Percentiles rank a stretch among this genome's conserved stretches.
phyloP scores from a whole-genome alignment of 306 rosid genomes.

The Begonia loranthoides region DNA sequence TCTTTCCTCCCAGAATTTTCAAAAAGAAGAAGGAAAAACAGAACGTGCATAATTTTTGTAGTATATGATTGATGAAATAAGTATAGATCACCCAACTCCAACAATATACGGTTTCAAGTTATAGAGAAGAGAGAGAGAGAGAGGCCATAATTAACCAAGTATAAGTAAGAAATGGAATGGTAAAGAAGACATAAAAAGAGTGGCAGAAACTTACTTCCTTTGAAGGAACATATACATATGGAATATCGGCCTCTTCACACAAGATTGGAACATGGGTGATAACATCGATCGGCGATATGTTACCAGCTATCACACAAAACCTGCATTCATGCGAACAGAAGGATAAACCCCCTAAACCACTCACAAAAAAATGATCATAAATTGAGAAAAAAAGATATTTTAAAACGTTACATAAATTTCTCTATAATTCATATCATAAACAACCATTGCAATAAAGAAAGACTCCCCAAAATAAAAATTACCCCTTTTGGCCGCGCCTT shows the following conservation, averaged over 20 bases:
- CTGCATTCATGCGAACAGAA: constrained; percentile 25
- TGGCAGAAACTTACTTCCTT: constrained; percentile 65
- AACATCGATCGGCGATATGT: constrained; percentile 90
- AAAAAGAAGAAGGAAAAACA: too few relatives aligned
- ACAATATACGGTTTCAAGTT: too few relatives aligned
- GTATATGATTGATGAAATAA: too few relatives aligned
- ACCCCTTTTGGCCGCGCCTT: constrained; percentile 89
- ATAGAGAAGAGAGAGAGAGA: too few relatives aligned
- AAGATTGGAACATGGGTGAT: constrained; percentile 82
- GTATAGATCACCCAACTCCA: too few relatives aligned
- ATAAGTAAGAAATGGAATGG: neutral
- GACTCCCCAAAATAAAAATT: neutral
- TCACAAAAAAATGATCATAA: neutral
- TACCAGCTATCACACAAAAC: constrained; percentile 82
- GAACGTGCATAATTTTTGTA: too few relatives aligned
- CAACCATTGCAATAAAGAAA: too few relatives aligned
- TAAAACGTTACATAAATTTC: too few relatives aligned
- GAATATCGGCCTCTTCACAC: constrained; percentile 79
- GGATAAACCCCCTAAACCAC: neutral
- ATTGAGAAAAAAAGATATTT: too few relatives aligned
- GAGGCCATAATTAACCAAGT: too few relatives aligned
- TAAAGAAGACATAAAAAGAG: neutral
- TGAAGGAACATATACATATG: constrained; percentile 61
- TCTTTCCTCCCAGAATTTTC: too few relatives aligned
- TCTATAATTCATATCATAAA: too few relatives aligned